Conservation (phyloP, 1,284 basidiomycete genomes). For the Cryptococcus maquisensis region DNA sequence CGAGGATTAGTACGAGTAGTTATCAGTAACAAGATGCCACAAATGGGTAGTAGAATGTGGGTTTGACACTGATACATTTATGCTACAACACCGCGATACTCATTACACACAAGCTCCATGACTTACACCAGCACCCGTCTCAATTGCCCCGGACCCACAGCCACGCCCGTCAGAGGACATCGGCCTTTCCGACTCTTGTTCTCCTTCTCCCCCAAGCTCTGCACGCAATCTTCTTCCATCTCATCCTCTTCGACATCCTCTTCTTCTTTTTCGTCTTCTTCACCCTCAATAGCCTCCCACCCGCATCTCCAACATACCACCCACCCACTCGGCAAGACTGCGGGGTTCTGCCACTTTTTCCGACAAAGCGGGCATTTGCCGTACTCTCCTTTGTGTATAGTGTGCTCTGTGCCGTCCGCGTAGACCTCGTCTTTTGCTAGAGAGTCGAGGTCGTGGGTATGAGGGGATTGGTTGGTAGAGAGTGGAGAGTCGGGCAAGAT, state of each 20-base stretch:
- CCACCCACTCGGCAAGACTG: conserved; percentile 85
- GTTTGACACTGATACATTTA: too few relatives aligned
- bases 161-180: conserved; percentile 83
- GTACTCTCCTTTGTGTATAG: conserved; percentile 55
- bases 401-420: conserved; percentile 12
- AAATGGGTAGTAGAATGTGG: too few relatives aligned
- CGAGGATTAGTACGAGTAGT: too few relatives aligned
- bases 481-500: conserved; percentile 38
- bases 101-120: too few relatives aligned
- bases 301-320: conserved; percentile 95
- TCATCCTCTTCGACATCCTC: neutral
- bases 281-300: conserved; percentile 72
- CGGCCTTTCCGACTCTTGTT: conserved; percentile 52
- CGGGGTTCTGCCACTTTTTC: conserved; percentile 74
- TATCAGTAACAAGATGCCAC: too few relatives aligned
- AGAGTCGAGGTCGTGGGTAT: conserved; percentile 50
- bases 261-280: conserved; percentile 21
- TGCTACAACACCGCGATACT: too few relatives aligned
- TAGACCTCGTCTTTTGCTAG: conserved; percentile 56
- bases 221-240: neutral
- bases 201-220: conserved; percentile 4
- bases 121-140: conserved; percentile 71
- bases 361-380: conserved; percentile 81
- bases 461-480: conserved; percentile 25
- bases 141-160: conserved; percentile 71